Evolutionary conservation across 805 yeast species (phyloP), one percentile per base, ranked within the genome.

Genomic region (Candida caryicola): DNA sequence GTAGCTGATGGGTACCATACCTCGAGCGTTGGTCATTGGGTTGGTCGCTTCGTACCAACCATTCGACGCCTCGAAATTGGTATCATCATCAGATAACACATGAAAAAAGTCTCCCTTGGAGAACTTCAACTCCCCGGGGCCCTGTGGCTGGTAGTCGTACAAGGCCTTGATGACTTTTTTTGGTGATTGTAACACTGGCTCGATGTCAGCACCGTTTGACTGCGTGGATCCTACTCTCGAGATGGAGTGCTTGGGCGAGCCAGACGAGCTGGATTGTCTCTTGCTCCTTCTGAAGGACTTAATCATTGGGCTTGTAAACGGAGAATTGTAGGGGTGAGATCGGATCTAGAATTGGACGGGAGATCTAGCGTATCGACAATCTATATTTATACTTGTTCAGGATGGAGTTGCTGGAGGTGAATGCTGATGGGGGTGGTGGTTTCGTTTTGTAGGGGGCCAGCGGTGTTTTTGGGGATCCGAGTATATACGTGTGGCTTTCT

Each of bases 41-140:
- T 91, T 89, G 36, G 81, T 79, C 2, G 95, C 97, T 53, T 87
- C 89, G 53, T 79, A 87, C 90, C 95, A 89, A 47, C 80, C 82
- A 39, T 76, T 70, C 38, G 76, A 77, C 39, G 77, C 74, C 16
- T 79, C 78, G 28, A 74, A 70, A 17, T 49, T 46, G n/a, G 46
- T 57, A 16, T 51, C 55, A 21, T 54, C 60, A 16, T 54, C 62
- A 26, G 46, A 41, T 14, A 66, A 33, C 2, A 93, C 95, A 55
- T 87, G 88, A 64, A 90, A 87, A 56, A 89, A 90, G 55, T 91
- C 97, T 27, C 96, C 96, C 49, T 80, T 78, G 30, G 62, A 54
- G 58, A 93, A 91, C 21, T 79, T 72, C 25, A 91, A 71, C 57
- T 91, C 97, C 16, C 86, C 88, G 1, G 86, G 80, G 10, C 85